Conservation (phyloP, 768 basidiomycete species). For the Agaricus sinodeliciosus region DNA sequence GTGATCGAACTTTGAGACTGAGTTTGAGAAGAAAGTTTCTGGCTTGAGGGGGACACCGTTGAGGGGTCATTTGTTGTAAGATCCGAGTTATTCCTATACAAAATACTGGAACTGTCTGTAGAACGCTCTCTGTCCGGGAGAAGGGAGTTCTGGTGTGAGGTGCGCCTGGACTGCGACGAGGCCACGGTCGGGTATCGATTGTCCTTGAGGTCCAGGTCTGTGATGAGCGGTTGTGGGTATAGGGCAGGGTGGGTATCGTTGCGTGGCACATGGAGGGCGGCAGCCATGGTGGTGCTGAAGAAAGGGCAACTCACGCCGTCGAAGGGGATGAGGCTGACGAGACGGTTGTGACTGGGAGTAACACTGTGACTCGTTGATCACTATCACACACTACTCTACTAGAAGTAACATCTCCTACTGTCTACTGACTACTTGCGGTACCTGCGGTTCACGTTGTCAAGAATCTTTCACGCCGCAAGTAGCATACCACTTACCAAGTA, state of each 20-base stretch:
- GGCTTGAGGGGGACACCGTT: conserved; percentile 2
- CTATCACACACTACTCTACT: too few relatives aligned
- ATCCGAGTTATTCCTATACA: conserved; percentile 15
- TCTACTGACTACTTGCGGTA: conserved; percentile 44
- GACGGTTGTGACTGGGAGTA: conserved; percentile 5
- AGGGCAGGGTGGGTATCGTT: conserved; percentile 31
- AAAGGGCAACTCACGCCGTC: conserved; percentile 2
- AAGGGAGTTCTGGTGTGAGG: neutral
- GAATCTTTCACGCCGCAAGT: neutral
- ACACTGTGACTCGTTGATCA: neutral
- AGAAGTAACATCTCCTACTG: too few relatives aligned
- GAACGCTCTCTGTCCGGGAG: conserved; percentile 16
- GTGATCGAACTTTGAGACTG: conserved; percentile 5
- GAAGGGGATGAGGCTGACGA: conserved; percentile 1
- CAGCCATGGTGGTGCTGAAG: conserved; percentile 32
- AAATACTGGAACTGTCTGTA: conserved; percentile 11
- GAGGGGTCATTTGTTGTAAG: conserved; percentile 7
- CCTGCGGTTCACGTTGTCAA: conserved; percentile 22
- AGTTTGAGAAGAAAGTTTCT: conserved; percentile 13
- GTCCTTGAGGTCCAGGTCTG: conserved; percentile 59
- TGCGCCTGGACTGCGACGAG: conserved; percentile 21
- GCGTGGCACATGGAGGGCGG: conserved; percentile 40
- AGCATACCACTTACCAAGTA: conserved; percentile 55
- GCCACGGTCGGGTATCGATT: conserved; percentile 44
- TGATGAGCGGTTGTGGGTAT: conserved; percentile 49